These are phyloP conservation scores for Suillus subalutaceus DNA, from an alignment of 768 basidiomycete species.

Conservation along the genomic window DNA sequence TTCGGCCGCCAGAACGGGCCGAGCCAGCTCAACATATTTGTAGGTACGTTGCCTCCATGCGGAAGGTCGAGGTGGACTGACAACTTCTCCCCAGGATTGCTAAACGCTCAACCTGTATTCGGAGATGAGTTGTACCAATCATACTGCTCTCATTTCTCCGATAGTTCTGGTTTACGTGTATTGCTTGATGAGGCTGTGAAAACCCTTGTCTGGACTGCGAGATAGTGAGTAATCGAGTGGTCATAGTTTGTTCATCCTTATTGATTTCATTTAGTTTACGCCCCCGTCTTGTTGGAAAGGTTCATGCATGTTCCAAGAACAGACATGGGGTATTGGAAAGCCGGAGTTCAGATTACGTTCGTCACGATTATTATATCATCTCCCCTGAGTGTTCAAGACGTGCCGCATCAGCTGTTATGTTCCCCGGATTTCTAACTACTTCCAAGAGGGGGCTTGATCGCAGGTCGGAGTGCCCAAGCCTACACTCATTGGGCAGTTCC, in stretches of 20 bases:
- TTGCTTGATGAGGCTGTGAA: constrained; percentile 58
- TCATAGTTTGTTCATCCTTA: constrained; percentile 20
- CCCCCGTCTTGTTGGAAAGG: constrained; percentile 40
- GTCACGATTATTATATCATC: too few relatives aligned
- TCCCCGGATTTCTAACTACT: constrained; percentile 58
- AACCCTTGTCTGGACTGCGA: constrained; percentile 45
- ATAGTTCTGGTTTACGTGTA: constrained; percentile 68
- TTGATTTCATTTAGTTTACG: constrained; percentile 23
- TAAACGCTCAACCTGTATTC: constrained; percentile 49
- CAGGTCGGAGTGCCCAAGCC: constrained; percentile 69
- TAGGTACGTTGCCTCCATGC: not conserved
- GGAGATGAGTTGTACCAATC: constrained; percentile 57
- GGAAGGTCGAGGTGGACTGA: too few relatives aligned
- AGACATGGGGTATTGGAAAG: constrained; percentile 53
- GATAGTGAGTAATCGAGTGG: constrained; percentile 53
- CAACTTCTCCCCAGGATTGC: constrained; percentile 44
- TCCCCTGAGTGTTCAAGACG: constrained; percentile 9
- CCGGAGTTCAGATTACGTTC: constrained; percentile 48
- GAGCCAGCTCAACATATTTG: not conserved
- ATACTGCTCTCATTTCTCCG: not conserved
- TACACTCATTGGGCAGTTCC: constrained; percentile 68
- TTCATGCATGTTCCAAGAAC: constrained; percentile 52
- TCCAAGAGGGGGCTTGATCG: constrained; percentile 64
- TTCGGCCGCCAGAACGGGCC: not conserved
- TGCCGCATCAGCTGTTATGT: constrained; percentile 50